phyloP scores from a whole-genome alignment of 2,329 filamentous ascomycete genomes.

The Mycosphaerella arachidis region DNA sequence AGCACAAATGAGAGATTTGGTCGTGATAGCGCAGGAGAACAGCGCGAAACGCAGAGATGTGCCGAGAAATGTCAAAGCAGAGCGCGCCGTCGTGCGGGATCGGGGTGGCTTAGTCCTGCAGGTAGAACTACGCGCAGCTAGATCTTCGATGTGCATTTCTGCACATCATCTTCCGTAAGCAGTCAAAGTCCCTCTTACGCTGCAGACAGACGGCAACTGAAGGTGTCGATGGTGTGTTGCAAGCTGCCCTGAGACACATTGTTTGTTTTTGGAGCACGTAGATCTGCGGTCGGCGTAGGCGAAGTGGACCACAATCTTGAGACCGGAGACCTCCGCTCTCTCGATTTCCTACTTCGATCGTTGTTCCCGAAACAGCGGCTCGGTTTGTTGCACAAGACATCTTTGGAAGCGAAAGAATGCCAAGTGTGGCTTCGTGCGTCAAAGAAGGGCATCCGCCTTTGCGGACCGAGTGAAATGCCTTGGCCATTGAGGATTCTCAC shows the following conservation, averaged over 20 bases:
- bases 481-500: neutral
- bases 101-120: neutral
- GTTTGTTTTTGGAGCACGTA: neutral
- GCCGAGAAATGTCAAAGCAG: constrained; percentile 1
- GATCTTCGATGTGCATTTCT: neutral
- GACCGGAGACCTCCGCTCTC: neutral
- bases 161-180: neutral
- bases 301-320: neutral
- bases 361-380: neutral
- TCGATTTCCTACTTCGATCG: neutral
- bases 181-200: neutral
- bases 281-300: constrained; percentile 1
- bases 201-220: neutral
- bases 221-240: neutral
- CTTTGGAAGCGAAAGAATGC: neutral
- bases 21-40: neutral
- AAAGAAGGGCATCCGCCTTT: neutral
- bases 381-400: neutral
- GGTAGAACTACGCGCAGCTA: neutral
- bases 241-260: neutral
- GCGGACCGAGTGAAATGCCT: constrained; percentile 1
- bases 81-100: neutral
- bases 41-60: neutral
- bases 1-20: neutral
- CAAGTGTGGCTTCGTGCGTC: constrained; percentile 1